Percentiles rank a stretch among this genome's conserved stretches.
Evolutionary conservation across 768 basidiomycete genomes (phyloP).

Genomic region (Pleurotus platypus): DNA sequence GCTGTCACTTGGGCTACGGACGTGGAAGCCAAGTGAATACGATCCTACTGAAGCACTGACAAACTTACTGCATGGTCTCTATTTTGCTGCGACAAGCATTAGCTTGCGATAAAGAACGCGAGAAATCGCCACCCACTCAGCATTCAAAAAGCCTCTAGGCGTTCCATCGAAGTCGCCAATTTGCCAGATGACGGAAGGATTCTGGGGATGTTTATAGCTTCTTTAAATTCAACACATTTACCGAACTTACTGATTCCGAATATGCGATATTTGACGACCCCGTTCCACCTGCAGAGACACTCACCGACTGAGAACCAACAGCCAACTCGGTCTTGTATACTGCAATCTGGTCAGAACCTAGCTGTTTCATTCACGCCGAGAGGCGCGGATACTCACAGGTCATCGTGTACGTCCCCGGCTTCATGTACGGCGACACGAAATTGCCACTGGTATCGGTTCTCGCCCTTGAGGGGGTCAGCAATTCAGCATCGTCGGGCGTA

Average conservation of each 20-base stretch:
- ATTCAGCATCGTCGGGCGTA: no score
- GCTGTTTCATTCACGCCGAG: background rate
- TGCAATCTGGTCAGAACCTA: constrained; percentile 1
- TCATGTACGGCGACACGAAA: constrained; percentile 38
- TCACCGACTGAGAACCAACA: constrained; percentile 21
- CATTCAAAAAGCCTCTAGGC: constrained; percentile 32
- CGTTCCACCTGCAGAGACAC: constrained; percentile 21
- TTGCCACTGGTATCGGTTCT: constrained; percentile 25
- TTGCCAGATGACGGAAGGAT: constrained; percentile 27
- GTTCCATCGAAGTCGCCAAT: constrained; percentile 35
- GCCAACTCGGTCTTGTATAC: constrained; percentile 35
- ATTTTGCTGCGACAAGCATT: constrained; percentile 21
- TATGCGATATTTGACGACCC: constrained; percentile 27
- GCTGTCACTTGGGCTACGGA: constrained; percentile 27
- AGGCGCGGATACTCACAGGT: constrained; percentile 23
- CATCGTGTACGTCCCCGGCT: constrained; percentile 41
- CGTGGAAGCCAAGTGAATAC: no score
- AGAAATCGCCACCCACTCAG: constrained; percentile 22
- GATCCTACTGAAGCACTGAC: background rate
- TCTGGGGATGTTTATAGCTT: constrained; percentile 13
- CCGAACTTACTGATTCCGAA: constrained; percentile 20
- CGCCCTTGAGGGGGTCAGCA: constrained; percentile 15
- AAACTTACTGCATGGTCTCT: constrained; percentile 30
- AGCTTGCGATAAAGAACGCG: background rate
- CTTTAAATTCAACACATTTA: background rate